Base-by-base conservation (phyloP, 805 yeast genomes). In the Candida fluviatilis region DNA sequence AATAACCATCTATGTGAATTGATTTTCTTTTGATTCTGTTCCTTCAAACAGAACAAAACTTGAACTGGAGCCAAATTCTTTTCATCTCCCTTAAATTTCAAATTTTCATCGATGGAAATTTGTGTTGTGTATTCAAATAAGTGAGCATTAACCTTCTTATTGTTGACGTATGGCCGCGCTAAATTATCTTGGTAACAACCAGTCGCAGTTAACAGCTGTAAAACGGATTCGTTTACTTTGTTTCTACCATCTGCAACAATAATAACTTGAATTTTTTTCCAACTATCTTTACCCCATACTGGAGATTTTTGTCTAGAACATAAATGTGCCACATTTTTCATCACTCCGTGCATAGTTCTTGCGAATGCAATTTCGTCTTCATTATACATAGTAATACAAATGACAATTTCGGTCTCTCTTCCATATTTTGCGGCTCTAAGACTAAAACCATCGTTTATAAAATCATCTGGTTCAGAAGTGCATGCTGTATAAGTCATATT, bases 1-100 rank as follows among this genome's bases (percentile, higher is more conserved):
- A 93, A 89, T 39, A 95, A 68, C 99, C 99, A 93, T 60, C 98
- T 80, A 60, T 93, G 99, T 2, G 98, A 91, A 62, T 93, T 93
- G 60, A 93, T 89, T 57, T 93, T 93, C 62, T 91, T 91, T 41
- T 84, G 83, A 52, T 93, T 95, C 54, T 78, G 78, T 55, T 93
- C 99, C 59, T 93, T 93, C 58, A 93, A 67, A 59, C 98, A 90
- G 58, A 93, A 90, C 26, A 91, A 67, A 36, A 91, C 76, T 66
- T 93, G 99, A 11, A 91, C 97, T 2, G 99, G 99, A 15, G 90
- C 91, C 42, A 91, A 75, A 12, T 87, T 90, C 55, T 86, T 84
- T 50, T 87, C 95, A 25, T 84, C 86, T 25, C 97, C 95, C 47
- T 84, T 86, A 63, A 93, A 89, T 51, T 85, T 88, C 55, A 93